Percentiles rank a stretch among this genome's conserved stretches.
Evolutionary conservation across 2,329 filamentous ascomycete species (phyloP).

Genomic region (Lecanicillium sp.): DNA sequence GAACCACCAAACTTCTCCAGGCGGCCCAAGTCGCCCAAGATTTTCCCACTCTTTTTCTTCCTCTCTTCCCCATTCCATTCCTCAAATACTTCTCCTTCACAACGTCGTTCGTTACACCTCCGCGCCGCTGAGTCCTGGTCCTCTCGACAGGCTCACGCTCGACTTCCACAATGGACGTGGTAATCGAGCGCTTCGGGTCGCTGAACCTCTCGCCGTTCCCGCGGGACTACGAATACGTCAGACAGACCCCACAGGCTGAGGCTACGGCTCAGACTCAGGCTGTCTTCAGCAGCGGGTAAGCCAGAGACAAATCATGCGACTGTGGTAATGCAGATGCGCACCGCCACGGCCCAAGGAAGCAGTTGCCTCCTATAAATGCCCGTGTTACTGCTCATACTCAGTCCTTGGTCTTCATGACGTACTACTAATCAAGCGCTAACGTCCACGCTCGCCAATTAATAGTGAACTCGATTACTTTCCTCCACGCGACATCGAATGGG

Average conservation of each 20-base stretch:
- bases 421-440: too few species aligned
- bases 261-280: too few species aligned
- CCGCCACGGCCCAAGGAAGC: too few species aligned
- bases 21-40: not conserved
- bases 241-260: constrained; percentile 10
- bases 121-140: not conserved
- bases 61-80: not conserved
- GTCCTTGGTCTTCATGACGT: too few species aligned
- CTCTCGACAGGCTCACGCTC: constrained; percentile 4
- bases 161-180: constrained; percentile 19
- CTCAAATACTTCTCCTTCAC: not conserved
- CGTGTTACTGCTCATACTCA: too few species aligned
- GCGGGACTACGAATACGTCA: constrained; percentile 1
- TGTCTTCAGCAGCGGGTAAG: too few species aligned
- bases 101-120: not conserved
- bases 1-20: not conserved
- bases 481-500: constrained; percentile 25
- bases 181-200: constrained; percentile 21
- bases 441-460: too few species aligned
- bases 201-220: constrained; percentile 22
- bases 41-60: not conserved
- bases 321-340: too few species aligned
- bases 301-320: too few species aligned
- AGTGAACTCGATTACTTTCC: constrained; percentile 6
- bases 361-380: too few species aligned